phyloP scores from a whole-genome alignment of 148 eudicot genomes.

The Talinum fruticosum region DNA sequence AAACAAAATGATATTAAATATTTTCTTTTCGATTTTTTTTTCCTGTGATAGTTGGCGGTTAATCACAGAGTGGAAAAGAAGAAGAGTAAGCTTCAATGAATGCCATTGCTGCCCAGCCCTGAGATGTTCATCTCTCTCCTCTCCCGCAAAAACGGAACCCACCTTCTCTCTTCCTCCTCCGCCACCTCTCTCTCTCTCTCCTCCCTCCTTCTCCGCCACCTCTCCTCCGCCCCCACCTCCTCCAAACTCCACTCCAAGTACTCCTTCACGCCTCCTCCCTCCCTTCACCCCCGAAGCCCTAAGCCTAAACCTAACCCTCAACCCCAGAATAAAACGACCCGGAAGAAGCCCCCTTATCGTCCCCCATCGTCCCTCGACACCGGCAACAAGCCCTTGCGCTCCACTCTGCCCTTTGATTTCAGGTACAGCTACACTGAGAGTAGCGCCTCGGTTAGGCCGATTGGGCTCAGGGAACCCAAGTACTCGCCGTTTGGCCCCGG shows the following conservation, averaged over 20 bases:
- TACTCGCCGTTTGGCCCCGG: conserved; percentile 96
- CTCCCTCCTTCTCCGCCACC: conserved; percentile 29
- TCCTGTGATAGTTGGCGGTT: too few species aligned
- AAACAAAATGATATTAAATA: too few species aligned
- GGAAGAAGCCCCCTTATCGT: conserved; percentile 51
- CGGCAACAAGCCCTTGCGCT: conserved; percentile 36
- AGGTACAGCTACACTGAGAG: conserved; percentile 87
- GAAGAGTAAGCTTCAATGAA: not conserved
- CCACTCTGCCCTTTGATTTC: conserved; percentile 77
- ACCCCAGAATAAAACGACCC: conserved; percentile 19
- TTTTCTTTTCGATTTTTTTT: too few species aligned
- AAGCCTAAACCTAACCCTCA: conserved; percentile 26
- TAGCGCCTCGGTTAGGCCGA: conserved; percentile 53
- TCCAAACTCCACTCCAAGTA: conserved; percentile 27
- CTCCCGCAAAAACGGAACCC: conserved; percentile 43
- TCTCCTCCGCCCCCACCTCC: conserved; percentile 49
- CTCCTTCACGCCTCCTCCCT: conserved; percentile 32
- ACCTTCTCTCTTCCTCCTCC: not conserved
- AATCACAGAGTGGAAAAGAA: not conserved
- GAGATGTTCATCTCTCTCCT: conserved; percentile 27
- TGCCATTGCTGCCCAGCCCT: conserved; percentile 1
- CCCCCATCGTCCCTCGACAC: conserved; percentile 78
- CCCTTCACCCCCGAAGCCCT: conserved; percentile 28
- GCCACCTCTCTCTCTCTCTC: conserved; percentile 8
- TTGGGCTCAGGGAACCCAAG: conserved; percentile 85